phyloP scores from a whole-genome alignment of 176 grass and related monocot genomes.

The Pharus latifolius region DNA sequence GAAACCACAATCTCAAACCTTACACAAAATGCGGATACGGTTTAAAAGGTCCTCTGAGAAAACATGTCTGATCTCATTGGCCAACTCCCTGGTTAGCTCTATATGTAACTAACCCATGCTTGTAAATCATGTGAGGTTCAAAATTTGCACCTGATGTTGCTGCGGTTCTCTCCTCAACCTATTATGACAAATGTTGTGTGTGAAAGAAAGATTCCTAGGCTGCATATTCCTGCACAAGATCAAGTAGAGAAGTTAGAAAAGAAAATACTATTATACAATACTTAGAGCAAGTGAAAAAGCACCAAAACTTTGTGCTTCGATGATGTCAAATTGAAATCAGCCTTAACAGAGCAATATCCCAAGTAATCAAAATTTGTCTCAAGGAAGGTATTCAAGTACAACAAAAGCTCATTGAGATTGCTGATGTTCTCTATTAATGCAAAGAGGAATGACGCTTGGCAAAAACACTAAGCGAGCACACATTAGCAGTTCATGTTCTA shows the following conservation, averaged over 20 bases:
- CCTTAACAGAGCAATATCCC: not conserved
- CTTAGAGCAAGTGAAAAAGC: not conserved
- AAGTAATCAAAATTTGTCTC: not conserved
- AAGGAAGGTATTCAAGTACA: not conserved
- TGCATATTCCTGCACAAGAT: slow-evolving; percentile 43
- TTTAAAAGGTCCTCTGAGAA: slow-evolving; percentile 37
- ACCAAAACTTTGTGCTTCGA: not conserved
- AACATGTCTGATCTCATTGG: slow-evolving; percentile 41
- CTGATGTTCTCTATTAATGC: not conserved
- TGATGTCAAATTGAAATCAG: not conserved
- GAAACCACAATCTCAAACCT: slow-evolving; percentile 67
- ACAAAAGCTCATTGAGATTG: not conserved
- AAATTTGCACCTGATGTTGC: slow-evolving; percentile 49
- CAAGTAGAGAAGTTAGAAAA: not conserved
- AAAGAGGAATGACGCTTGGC: not conserved
- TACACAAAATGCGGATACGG: slow-evolving; percentile 51
- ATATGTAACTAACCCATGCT: slow-evolving; percentile 55
- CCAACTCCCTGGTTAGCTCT: slow-evolving; percentile 67
- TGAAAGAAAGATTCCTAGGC: slow-evolving; percentile 63
- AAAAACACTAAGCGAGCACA: not conserved
- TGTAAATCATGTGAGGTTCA: slow-evolving; percentile 56
- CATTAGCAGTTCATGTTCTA: not conserved
- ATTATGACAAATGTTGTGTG: slow-evolving; percentile 63
- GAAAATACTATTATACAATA: not conserved
- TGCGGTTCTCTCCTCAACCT: slow-evolving; percentile 53